phyloP scores from a whole-genome alignment of 176 grass and related monocot species.

The Juncus inflexus region DNA sequence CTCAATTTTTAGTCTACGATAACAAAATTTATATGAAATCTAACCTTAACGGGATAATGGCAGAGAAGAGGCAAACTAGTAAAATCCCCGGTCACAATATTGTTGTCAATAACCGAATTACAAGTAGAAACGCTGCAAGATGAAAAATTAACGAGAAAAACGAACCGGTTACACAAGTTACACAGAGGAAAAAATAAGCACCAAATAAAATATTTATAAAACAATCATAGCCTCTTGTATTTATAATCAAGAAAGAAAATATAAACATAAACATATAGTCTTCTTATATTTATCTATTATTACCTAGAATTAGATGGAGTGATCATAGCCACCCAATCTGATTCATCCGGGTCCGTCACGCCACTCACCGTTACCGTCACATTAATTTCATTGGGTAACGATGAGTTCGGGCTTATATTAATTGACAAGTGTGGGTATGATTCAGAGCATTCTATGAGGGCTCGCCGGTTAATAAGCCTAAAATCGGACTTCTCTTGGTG shows the following conservation, averaged over 20 bases:
- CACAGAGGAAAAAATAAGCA: not conserved
- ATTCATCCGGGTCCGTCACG: conserved; percentile 26
- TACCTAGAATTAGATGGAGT: conserved; percentile 65
- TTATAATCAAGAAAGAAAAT: too few relatives aligned
- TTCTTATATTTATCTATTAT: not conserved
- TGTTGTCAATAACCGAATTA: conserved; percentile 16
- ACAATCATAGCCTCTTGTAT: too few relatives aligned
- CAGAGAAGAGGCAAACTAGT: conserved; percentile 50
- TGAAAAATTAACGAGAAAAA: not conserved
- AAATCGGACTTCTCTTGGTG: conserved; percentile 57
- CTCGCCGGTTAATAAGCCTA: conserved; percentile 52
- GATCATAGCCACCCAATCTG: conserved; percentile 72
- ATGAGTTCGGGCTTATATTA: conserved; percentile 15
- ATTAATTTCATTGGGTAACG: conserved; percentile 50
- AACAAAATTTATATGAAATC: not conserved
- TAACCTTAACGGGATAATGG: conserved; percentile 79
- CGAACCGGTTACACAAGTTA: not conserved
- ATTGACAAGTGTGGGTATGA: conserved; percentile 47
- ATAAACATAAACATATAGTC: not conserved
- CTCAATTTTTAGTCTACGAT: too few relatives aligned
- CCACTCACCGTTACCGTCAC: conserved; percentile 51
- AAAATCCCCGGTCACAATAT: conserved; percentile 41
- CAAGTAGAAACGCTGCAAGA: conserved; percentile 39
- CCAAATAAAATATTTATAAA: too few relatives aligned
- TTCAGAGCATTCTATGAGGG: conserved; percentile 27